Evolutionary conservation across 2,329 filamentous ascomycete species (phyloP).

Genomic region (Trichophyton rubrum): DNA sequence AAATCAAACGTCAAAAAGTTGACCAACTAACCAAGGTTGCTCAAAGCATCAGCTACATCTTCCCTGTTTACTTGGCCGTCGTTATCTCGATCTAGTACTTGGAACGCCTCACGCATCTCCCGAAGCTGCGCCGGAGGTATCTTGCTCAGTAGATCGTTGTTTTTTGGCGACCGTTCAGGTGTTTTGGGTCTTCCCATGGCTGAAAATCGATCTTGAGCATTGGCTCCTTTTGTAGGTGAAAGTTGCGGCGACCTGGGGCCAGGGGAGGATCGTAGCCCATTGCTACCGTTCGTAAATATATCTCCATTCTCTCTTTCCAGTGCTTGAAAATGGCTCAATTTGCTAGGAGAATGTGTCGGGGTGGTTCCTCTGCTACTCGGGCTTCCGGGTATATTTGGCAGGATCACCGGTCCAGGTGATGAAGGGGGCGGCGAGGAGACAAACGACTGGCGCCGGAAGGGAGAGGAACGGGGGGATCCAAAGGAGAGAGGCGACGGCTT

Average conservation of each 20-base stretch:
- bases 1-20: constrained; percentile 1
- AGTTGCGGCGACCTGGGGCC: constrained; percentile 28
- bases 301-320: constrained; percentile 33
- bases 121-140: constrained; percentile 71
- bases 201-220: constrained; percentile 18
- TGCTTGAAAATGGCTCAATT: constrained; percentile 36
- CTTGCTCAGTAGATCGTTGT: constrained; percentile 11
- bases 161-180: constrained; percentile 17
- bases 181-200: constrained; percentile 19
- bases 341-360: constrained; percentile 35
- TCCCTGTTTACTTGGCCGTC: constrained; percentile 71
- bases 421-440: constrained; percentile 44
- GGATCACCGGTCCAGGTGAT: constrained; percentile 39
- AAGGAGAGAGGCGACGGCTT: constrained; percentile 62
- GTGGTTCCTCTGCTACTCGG: constrained; percentile 31
- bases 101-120: constrained; percentile 82
- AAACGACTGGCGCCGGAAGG: constrained; percentile 51
- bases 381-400: constrained; percentile 37
- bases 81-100: constrained; percentile 80
- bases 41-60: constrained; percentile 77
- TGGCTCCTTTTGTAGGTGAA: constrained; percentile 29
- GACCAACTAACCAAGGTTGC: constrained; percentile 54
- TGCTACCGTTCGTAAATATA: constrained; percentile 17
- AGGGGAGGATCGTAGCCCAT: constrained; percentile 23
- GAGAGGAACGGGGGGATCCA: constrained; percentile 56